Conservation (phyloP, 805 yeast genomes). For the Wickerhamia fluorescens region DNA sequence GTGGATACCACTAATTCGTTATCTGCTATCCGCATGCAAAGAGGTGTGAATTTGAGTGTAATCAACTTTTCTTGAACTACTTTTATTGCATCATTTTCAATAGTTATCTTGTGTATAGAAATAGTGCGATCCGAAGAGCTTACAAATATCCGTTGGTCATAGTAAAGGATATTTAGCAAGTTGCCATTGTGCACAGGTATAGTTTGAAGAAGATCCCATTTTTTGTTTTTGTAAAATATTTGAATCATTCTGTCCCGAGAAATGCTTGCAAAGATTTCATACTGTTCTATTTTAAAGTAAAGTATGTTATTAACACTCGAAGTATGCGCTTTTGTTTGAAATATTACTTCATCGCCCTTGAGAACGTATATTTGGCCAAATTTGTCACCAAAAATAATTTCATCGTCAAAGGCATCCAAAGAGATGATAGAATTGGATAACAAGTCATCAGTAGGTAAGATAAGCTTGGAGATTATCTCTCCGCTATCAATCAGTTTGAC, state of each 20-base stretch:
- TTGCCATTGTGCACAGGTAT: conserved; percentile 54
- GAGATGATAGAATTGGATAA: conserved; percentile 36
- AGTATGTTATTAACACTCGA: conserved; percentile 42
- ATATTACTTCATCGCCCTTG: conserved; percentile 11
- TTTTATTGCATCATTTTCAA: conserved; percentile 12
- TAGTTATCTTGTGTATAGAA: conserved; percentile 41
- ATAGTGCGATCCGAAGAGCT: conserved; percentile 59
- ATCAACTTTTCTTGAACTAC: conserved; percentile 39
- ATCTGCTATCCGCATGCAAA: conserved; percentile 27
- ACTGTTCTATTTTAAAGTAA: conserved; percentile 20
- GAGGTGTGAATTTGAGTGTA: conserved; percentile 45
- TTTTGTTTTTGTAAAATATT: conserved; percentile 27
- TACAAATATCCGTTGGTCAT: conserved; percentile 33
- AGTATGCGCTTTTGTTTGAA: conserved; percentile 41
- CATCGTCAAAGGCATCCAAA: conserved; percentile 23
- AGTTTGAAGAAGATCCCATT: conserved; percentile 54
- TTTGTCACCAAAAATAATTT: conserved; percentile 42
- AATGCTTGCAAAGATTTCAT: conserved; percentile 37
- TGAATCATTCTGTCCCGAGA: conserved; percentile 63
- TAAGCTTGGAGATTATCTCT: conserved; percentile 6
- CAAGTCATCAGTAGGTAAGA: conserved; percentile 23
- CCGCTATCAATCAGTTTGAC: conserved; percentile 21
- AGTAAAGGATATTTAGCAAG: conserved; percentile 30
- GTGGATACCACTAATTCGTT: conserved; percentile 45
- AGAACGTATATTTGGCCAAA: conserved; percentile 35